Conservation (phyloP, 345 rosid species). For the Gossypium stocksii region DNA sequence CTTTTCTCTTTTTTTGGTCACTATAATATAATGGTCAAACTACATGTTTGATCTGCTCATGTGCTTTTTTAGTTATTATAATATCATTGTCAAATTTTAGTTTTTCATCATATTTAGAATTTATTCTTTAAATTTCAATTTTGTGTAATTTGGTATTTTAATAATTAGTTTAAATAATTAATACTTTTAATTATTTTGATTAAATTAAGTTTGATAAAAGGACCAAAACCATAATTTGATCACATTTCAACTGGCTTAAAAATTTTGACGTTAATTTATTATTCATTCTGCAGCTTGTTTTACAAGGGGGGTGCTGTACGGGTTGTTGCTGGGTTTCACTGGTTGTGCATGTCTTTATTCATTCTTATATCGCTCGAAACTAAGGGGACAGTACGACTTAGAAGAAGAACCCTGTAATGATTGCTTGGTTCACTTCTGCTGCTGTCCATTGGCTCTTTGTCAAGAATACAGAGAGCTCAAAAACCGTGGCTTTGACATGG, state of each 20-base stretch:
- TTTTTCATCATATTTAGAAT: no score
- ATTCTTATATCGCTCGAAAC: background rate
- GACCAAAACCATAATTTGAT: no score
- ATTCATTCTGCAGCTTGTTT: background rate
- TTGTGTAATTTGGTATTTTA: no score
- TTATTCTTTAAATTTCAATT: no score
- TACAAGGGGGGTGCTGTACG: background rate
- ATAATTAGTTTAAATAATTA: no score
- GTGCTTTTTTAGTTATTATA: no score
- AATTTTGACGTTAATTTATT: no score
- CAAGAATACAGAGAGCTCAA: background rate
- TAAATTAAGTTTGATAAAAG: background rate
- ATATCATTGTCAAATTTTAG: no score
- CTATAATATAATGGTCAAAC: no score
- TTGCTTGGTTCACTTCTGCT: background rate
- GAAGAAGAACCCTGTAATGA: background rate
- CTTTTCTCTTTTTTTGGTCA: no score
- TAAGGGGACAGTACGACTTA: background rate
- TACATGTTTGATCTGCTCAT: no score
- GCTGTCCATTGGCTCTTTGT: background rate
- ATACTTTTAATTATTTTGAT: background rate
- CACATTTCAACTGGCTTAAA: no score
- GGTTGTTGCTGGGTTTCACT: background rate
- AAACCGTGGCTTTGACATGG: conserved; percentile 1
- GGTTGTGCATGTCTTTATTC: background rate